Base-by-base conservation (phyloP, 2,329 filamentous ascomycete genomes). In the Fusarium paranaense region DNA sequence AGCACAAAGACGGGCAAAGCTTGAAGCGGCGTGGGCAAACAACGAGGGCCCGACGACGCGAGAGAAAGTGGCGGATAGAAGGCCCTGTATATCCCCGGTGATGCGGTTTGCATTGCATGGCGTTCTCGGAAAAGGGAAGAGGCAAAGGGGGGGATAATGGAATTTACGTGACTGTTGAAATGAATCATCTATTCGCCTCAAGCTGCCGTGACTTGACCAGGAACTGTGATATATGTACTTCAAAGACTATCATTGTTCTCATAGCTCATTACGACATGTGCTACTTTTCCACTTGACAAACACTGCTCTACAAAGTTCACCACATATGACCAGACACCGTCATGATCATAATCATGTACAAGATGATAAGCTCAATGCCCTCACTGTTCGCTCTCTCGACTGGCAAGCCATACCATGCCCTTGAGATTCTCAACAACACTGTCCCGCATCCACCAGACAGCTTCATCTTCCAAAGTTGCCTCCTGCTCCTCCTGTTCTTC, bases 381-480 rank as follows among this genome's bases (percentile, higher is more conserved):
- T 70, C 78, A 80, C 50, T 78, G 67, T 66, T 81, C 79, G 8
- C 75, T 80, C 37, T 82, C 83, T 42, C 83, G 80, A 4, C 85
- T 85, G 20, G 84, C 85, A 64, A 90, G 82, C 86, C 88, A 90
- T 1, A 89, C 85, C 73, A 82, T 85, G 0, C 89, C 88, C 80
- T 89, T 90, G 54, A 91, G 78, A 40, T 83, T 82, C 78, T 90
- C 89, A 16, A 91, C 83, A 7, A 87, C 85, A 42, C 86, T 87
- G 62, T 90, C 87, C 60, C 86, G 80, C 78, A 91, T 82, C 89
- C 89, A 91, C 83, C 89, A 90, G 3, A 83, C 80, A 7, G 78
- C 80, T 65, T 83, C 82, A 22, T 76, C 76, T 16, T 76, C 76
- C 35, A 76, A 66, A 4, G 75, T 71, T 5, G 73, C 74, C 13